Evolutionary conservation across 1,284 basidiomycete species (phyloP).

Genomic region (Cystobasidium sp.): DNA sequence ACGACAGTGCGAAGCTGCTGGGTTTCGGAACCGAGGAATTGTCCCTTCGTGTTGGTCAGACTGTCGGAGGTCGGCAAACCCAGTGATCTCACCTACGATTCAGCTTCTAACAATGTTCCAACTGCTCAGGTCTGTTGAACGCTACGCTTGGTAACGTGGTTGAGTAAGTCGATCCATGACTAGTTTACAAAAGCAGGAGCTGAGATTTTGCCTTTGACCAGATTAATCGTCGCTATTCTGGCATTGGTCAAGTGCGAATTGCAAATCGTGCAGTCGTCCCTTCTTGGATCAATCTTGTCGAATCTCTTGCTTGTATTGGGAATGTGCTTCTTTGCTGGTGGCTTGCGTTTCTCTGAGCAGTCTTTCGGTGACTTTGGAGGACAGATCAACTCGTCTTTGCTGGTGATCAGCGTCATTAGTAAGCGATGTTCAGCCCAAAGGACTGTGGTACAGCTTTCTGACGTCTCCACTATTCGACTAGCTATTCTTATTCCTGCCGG

Average conservation of each 20-base stretch:
- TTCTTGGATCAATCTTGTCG: conserved; percentile 77
- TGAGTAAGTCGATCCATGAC: conserved; percentile 33
- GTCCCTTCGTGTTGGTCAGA: conserved; percentile 73
- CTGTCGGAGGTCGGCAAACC: conserved; percentile 63
- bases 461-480: not conserved
- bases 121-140: conserved; percentile 70
- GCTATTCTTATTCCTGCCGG: conserved; percentile 58
- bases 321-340: conserved; percentile 66
- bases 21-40: conserved; percentile 87
- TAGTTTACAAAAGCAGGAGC: conserved; percentile 63
- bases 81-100: not conserved
- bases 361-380: conserved; percentile 66
- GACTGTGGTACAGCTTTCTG: not conserved
- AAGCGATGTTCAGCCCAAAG: not conserved
- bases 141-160: conserved; percentile 72
- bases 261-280: conserved; percentile 54
- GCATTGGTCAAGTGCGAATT: conserved; percentile 55
- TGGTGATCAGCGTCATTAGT: conserved; percentile 61
- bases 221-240: conserved; percentile 69
- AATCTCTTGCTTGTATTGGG: conserved; percentile 61
- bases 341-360: conserved; percentile 70
- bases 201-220: conserved; percentile 51
- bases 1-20: conserved; percentile 69
- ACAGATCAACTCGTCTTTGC: conserved; percentile 60
- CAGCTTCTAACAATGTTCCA: not conserved